Conservation (phyloP, 2,329 filamentous ascomycete genomes). For the Bertia moriformis region DNA sequence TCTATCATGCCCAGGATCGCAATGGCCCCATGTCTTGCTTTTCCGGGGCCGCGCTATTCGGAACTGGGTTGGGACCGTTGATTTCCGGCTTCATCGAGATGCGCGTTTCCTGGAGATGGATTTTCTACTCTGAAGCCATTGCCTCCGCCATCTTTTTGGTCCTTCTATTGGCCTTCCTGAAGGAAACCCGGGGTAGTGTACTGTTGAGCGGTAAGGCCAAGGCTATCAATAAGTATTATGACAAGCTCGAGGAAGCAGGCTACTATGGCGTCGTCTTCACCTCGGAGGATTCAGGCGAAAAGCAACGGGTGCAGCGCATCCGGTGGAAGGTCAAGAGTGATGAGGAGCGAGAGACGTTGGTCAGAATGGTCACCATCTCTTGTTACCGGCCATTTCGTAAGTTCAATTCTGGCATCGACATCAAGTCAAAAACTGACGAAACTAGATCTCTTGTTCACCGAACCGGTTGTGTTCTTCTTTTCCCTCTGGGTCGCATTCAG, state of each 20-base stretch:
- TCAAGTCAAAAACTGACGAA: too few relatives aligned
- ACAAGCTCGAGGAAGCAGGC: constrained; percentile 52
- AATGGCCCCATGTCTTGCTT: constrained; percentile 88
- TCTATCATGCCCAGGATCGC: constrained; percentile 64
- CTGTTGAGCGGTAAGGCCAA: constrained; percentile 64
- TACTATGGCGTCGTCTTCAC: constrained; percentile 29
- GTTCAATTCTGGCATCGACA: too few relatives aligned
- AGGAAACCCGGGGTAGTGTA: constrained; percentile 71
- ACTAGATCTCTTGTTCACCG: constrained; percentile 53
- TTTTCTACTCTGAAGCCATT: constrained; percentile 77
- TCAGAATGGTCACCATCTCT: constrained; percentile 59
- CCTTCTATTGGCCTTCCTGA: constrained; percentile 45
- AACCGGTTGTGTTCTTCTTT: constrained; percentile 73
- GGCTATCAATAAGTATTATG: constrained; percentile 66
- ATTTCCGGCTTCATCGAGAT: constrained; percentile 56
- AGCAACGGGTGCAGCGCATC: constrained; percentile 34
- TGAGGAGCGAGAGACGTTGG: constrained; percentile 56
- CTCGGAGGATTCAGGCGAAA: constrained; percentile 2
- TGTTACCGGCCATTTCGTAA: constrained; percentile 60
- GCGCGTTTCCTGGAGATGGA: constrained; percentile 64
- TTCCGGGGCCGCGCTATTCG: constrained; percentile 60
- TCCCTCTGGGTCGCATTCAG: constrained; percentile 79
- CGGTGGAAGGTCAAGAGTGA: constrained; percentile 71
- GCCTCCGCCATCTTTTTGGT: constrained; percentile 30
- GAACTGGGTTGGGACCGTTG: constrained; percentile 67